Base-by-base conservation (phyloP, 306 rosid genomes). In the Quillaja saponaria region DNA sequence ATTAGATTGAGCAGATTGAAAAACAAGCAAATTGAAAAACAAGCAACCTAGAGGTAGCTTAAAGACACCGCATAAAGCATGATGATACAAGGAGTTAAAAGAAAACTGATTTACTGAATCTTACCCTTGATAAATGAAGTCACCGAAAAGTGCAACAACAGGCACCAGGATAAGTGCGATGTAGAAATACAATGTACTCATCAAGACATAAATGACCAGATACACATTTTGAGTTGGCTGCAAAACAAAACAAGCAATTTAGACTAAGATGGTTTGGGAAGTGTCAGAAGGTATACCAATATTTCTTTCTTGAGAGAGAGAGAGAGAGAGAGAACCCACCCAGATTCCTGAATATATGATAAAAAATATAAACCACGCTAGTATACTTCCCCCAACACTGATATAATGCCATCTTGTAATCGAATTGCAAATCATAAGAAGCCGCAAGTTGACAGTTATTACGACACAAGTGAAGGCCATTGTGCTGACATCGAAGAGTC, bases 401-500 rank as follows among this genome's bases (percentile, higher is more conserved):
- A 88, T 82, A 41, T 77, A 84, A 78, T 92, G 96, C 96, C 96
- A 88, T 69, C 84, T 82, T 25, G 98, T 86, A 78, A 88, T 85
- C 3, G 94, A 88, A 78, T 92, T 92, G 55, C 98, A 86, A 39
- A 76, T 78, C 94, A 88, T 15, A 72, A 92, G 84, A 50, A 92
- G 85, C 63, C 98, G 90, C 73, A 86, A 75, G 76, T 75, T 92
- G 78, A 89, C 95, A 1, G 99, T 92, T 68, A 92, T 61, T 42
- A 92, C 90, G 51, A 89, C 85, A 79, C 99, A 84, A 5, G 99
- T 84, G 81, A 83, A 92, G 64, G 95, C 84, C 96, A 92, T 79
- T 64, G 99, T 92, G 81, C 99, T 81, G 73, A 89, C 86, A 81
- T 92, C 99, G 95, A 92, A 86, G 55, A 86, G 83, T 63, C 96